These are phyloP conservation scores for Ustilago xerochloae DNA, from an alignment of 1,284 basidiomycete genomes.

Conservation along the genomic window DNA sequence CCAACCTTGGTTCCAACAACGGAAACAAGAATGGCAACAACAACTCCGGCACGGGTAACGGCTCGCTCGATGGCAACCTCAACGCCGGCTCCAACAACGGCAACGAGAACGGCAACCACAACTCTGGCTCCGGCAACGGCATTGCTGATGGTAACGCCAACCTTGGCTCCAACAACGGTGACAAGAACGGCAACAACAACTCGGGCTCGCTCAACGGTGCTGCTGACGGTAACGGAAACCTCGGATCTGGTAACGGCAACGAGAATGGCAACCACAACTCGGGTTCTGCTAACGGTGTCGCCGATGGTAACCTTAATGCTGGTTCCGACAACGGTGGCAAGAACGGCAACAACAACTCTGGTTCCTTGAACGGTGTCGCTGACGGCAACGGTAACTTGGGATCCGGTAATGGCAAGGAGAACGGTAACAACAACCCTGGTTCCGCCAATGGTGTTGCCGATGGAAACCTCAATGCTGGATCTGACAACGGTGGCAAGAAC, in stretches of 20 bases:
- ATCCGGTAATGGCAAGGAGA: conserved; percentile 16
- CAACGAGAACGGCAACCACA: conserved; percentile 11
- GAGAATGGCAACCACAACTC: conserved; percentile 18
- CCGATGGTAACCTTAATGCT: conserved; percentile 13
- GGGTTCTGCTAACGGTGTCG: conserved; percentile 4
- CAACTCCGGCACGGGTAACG: conserved; percentile 11
- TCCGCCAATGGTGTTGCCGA: conserved; percentile 19
- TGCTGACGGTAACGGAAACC: conserved; percentile 2
- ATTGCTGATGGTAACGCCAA: conserved; percentile 9
- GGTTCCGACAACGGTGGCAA: conserved; percentile 26
- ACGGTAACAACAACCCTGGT: conserved; percentile 19
- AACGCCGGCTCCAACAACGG: conserved; percentile 12
- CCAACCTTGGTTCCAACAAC: conserved; percentile 15
- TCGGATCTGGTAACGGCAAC: conserved; percentile 6
- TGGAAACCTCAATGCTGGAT: conserved; percentile 21
- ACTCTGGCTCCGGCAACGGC: conserved; percentile 6
- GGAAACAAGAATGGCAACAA: conserved; percentile 21
- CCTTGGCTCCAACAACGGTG: conserved; percentile 8
- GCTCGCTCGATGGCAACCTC: conserved; percentile 3
- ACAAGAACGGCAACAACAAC: conserved; percentile 9
- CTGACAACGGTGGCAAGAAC: conserved; percentile 18
- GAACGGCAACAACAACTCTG: conserved; percentile 24
- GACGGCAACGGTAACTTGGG: conserved; percentile 23
- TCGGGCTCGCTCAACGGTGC: conserved; percentile 4
- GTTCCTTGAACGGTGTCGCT: conserved; percentile 22